These are phyloP conservation scores for Daedaleopsis nitida DNA, from an alignment of 768 basidiomycete species.

Conservation along the genomic window DNA sequence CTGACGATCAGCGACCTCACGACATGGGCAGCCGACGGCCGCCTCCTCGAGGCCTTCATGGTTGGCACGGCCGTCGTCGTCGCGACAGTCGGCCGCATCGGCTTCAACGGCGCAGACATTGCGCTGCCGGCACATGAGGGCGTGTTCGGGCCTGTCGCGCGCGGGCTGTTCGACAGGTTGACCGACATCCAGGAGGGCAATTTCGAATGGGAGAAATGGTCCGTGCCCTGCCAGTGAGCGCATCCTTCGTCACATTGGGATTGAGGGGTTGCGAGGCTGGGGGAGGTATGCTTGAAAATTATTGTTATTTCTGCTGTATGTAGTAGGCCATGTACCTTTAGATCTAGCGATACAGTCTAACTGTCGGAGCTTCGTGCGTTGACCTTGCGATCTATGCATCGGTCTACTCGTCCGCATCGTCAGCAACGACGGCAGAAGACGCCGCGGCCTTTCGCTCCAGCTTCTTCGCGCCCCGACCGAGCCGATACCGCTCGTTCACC, in stretches of 20 bases:
- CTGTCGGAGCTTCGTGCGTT: neutral
- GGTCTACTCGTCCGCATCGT: conserved; percentile 19
- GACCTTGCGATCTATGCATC: too few relatives aligned
- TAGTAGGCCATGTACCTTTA: conserved; percentile 13
- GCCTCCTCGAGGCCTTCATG: conserved; percentile 80
- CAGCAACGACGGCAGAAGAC: neutral
- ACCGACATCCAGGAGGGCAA: conserved; percentile 76
- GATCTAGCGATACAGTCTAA: conserved; percentile 12
- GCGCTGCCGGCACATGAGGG: conserved; percentile 58
- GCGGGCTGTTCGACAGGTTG: conserved; percentile 70
- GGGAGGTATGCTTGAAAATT: neutral
- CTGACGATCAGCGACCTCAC: conserved; percentile 48
- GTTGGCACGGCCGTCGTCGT: conserved; percentile 85
- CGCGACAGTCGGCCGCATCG: conserved; percentile 70
- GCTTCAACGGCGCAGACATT: conserved; percentile 67
- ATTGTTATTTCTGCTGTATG: conserved; percentile 8
- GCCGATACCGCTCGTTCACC: conserved; percentile 78
- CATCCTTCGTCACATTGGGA: neutral
- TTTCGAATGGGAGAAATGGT: conserved; percentile 65
- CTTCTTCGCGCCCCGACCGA: conserved; percentile 59
- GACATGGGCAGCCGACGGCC: conserved; percentile 51
- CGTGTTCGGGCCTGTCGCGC: conserved; percentile 58
- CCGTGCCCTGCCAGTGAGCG: conserved; percentile 39
- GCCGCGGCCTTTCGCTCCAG: conserved; percentile 14
- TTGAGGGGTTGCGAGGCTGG: conserved; percentile 6